Evolutionary conservation across 805 yeast species (phyloP).

Genomic region (Suhomyces prunicola): DNA sequence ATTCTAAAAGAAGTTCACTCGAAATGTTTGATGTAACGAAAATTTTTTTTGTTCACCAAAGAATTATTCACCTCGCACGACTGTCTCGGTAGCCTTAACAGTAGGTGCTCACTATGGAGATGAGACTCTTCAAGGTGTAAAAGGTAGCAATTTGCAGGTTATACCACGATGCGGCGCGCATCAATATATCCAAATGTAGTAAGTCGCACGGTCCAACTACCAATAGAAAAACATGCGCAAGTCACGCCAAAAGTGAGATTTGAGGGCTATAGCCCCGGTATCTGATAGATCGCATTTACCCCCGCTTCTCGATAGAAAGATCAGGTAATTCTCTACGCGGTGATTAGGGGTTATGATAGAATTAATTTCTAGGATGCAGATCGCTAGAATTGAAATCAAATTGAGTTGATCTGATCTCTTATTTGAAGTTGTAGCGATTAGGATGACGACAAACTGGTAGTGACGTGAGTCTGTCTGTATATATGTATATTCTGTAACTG

Average conservation of each 20-base stretch:
- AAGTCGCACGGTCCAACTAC: not conserved
- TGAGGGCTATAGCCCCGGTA: not conserved
- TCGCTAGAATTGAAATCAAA: not conserved
- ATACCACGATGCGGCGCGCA: not conserved
- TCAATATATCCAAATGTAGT: not conserved
- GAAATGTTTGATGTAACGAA: slow-evolving; percentile 2
- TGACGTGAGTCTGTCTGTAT: not conserved
- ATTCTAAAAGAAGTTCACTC: slow-evolving; percentile 2
- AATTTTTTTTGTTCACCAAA: slow-evolving; percentile 6
- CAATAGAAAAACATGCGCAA: not conserved
- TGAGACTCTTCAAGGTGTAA: not conserved
- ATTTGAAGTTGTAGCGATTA: not conserved
- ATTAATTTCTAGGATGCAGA: not conserved
- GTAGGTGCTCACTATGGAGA: not conserved
- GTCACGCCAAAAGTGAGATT: not conserved
- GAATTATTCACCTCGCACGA: slow-evolving; percentile 1
- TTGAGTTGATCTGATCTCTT: not conserved
- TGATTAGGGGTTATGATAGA: not conserved
- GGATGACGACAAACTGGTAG: not conserved
- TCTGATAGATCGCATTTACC: not conserved
- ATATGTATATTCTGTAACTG: not conserved
- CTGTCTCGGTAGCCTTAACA: not conserved
- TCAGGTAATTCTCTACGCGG: not conserved
- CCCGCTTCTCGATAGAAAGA: not conserved
- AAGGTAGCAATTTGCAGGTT: not conserved